Base-by-base conservation (phyloP, 2,329 filamentous ascomycete genomes). In the Diaporthe vaccinii region DNA sequence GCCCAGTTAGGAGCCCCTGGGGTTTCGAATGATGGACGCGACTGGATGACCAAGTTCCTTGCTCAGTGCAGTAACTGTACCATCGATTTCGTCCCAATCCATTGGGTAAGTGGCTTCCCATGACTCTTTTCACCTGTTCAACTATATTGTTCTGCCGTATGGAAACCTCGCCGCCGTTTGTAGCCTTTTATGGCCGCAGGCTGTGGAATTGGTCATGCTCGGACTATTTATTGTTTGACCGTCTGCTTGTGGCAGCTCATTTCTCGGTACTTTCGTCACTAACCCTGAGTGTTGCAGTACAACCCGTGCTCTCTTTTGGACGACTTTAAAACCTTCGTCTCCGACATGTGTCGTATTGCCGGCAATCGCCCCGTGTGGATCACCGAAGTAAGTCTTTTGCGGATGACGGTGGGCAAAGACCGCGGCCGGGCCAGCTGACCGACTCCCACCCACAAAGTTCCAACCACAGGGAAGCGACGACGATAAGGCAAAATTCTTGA, bases 1-100 rank as follows among this genome's bases (percentile, higher is more conserved):
- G 86, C 84, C 61, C 83, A 84, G 76, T 82, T 89, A 59, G 86
- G 86, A 74, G 83, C 86, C 9, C 87, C 87, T 5, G 82, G 85
- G 62, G 86, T 89, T 55, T 88, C 87, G 77, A 88, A 88, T 78
- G 86, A 84, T 61, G 82, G 79, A 15, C 82, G 87, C 39, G 79
- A 81, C 65, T 89, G 84, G 83, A 81, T 89, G n/a, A 77, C 78
- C 28, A 78, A 81, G 41, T 89, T 89, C 82, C 59, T 88, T 46
- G 73, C 75, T n/a, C 78, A 80, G 9, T 88, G 87, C 81, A 78
- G 77, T 20, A 80, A 78, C 58, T 87, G 85, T 82, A 82, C 80
- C 15, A 84, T 89, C 67, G 85, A 88, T 79, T 85, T 84, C 76
- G 77, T 88, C 73, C 82, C 83, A 77, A 82, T 87, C 49, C 87